phyloP scores from a whole-genome alignment of 352 stramenopile genomes.

The Phytopythium litorale region DNA sequence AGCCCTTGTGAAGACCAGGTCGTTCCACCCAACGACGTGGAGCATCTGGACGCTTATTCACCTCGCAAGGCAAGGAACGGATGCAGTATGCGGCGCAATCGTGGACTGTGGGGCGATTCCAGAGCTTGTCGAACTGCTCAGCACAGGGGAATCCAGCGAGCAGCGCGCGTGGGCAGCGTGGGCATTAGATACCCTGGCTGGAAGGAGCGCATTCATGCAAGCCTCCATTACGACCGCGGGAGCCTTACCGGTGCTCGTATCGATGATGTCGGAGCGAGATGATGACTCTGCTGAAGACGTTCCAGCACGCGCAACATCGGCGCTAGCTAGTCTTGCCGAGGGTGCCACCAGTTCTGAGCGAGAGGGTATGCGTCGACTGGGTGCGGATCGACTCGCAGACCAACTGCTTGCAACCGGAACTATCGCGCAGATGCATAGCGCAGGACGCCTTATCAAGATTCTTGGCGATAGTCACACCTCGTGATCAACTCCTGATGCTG shows the following conservation, averaged over 20 bases:
- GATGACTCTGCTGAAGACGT: neutral
- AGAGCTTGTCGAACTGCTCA: conserved; percentile 1
- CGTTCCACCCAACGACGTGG: neutral
- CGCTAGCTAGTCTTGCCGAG: neutral
- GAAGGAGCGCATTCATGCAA: neutral
- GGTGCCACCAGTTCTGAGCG: neutral
- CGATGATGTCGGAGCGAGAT: neutral
- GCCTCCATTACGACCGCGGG: neutral
- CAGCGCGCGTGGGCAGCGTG: neutral
- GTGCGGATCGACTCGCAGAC: neutral
- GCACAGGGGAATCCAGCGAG: neutral
- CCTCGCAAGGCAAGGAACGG: neutral
- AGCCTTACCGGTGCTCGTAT: neutral
- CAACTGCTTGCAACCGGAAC: neutral
- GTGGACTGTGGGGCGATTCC: neutral
- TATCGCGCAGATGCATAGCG: neutral
- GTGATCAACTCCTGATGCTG: neutral
- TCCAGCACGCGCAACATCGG: neutral
- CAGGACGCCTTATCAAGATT: neutral
- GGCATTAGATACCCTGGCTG: neutral
- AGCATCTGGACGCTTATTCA: neutral
- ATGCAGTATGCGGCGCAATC: neutral
- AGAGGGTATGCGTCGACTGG: neutral
- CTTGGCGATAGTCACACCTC: neutral
- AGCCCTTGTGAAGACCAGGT: neutral